Evolutionary conservation across 352 stramenopile genomes (phyloP), one percentile per base, ranked within the genome.

Genomic region (Saprolegnia parasitica): DNA sequence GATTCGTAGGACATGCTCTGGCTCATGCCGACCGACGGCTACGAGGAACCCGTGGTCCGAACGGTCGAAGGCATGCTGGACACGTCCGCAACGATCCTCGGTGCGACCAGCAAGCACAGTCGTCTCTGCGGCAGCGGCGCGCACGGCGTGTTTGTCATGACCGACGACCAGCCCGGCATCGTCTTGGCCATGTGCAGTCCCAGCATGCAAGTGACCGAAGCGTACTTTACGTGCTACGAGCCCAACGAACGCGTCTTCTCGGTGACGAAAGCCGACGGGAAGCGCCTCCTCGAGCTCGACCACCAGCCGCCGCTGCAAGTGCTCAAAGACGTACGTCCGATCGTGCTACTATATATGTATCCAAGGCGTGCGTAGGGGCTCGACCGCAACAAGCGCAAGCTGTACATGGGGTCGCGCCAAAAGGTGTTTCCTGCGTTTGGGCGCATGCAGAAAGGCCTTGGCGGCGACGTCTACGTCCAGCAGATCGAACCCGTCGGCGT

Each of bases 171-270:
- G 6, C 78, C 88, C 49, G 85, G 86, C 10, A 75, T 82, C 29
- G 86, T 83, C 67, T 88, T 93, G 67, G 86, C 85, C 0, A 79
- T 95, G 62, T 95, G 86, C 71, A 81, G 78, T 46, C 86, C 86
- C 6, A 92, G 83, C 65, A 84, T 95, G 8, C 83, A 92, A 65
- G 82, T 95, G 32, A 75, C 82, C 1, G 79, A 91, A 50, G 82
- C 83, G 37, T 80, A 87, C 60, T 95, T 95, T 73, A 91, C 82
- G 55, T 92, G 86, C 71, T 95, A 93, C 73, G 83, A 91, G 49
- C 78, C 81, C 21, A 60, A 73, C 45, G 81, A 89, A 24, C 88
- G 81, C 58, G 74, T 67, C 0, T 91, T 93, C 46, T 73, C 79
- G 9, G 85, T 91, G 29, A 89, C 82, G 0, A 87, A 93, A 63